phyloP scores from a whole-genome alignment of 306 rosid genomes.

The Trifolium pratense region DNA sequence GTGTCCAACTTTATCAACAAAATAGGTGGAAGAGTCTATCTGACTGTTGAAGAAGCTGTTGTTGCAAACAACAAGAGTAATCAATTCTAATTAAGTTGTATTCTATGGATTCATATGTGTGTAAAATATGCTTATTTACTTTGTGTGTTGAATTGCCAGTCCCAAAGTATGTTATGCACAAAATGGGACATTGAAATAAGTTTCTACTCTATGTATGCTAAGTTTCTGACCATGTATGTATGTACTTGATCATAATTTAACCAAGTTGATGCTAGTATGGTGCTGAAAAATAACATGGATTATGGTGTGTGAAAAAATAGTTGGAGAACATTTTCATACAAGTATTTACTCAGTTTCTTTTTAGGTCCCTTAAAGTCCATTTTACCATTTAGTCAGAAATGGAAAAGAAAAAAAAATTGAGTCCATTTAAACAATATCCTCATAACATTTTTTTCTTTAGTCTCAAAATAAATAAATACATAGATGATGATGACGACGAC shows the following conservation, averaged over 20 bases:
- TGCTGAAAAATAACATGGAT: too few relatives aligned
- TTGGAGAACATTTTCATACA: background rate
- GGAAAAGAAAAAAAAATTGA: too few relatives aligned
- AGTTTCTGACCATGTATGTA: background rate
- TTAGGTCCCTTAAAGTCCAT: background rate
- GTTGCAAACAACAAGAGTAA: conserved; percentile 37
- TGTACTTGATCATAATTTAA: conserved; percentile 5
- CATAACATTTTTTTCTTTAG: too few relatives aligned
- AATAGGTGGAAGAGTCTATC: conserved; percentile 64
- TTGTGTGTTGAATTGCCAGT: conserved; percentile 35
- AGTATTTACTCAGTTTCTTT: background rate
- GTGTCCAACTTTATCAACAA: conserved; percentile 62
- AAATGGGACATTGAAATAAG: conserved; percentile 36
- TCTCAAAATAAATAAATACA: too few relatives aligned
- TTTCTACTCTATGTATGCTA: background rate
- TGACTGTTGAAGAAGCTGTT: conserved; percentile 86
- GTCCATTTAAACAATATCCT: too few relatives aligned
- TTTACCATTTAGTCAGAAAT: too few relatives aligned
- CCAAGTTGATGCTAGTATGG: background rate
- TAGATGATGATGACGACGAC: too few relatives aligned
- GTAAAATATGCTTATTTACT: conserved; percentile 17
- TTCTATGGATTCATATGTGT: background rate
- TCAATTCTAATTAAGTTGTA: conserved; percentile 30
- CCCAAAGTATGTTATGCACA: conserved; percentile 24
- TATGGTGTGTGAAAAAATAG: conserved; percentile 2